Base-by-base conservation (phyloP, 2,329 filamentous ascomycete genomes). In the Metarhizium anisopliae region DNA sequence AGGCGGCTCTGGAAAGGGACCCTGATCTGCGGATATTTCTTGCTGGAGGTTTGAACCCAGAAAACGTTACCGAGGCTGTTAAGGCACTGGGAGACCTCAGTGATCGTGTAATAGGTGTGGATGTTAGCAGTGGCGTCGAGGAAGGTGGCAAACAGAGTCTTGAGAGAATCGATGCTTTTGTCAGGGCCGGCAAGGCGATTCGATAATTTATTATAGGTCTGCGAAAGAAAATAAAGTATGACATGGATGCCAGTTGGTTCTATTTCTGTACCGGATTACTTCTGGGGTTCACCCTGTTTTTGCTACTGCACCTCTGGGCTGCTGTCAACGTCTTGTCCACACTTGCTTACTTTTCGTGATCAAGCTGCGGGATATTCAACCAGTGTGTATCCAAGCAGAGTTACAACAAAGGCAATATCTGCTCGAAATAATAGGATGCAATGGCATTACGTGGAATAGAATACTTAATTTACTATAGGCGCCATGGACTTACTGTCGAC, bases 121-220 rank as follows among this genome's bases (percentile, higher is more conserved):
- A 99, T 74, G 90, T 96, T 20, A 96, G 91, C 70, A 96, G 90
- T 66, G 95, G 95, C 0, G 91, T 99, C 2, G 94, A 97, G 72
- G 85, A 84, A 40, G 81, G 87, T 62, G 93, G 91, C 2, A 77
- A 83, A 67, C 94, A 99, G 72, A 88, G 86, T 70, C 64, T 93
- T 56, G 81, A 83, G 18, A 95, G 87, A 74, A 97, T 99, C 62
- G 76, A 77, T 60, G 82, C 80, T 4, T 99, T 99, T 71, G 77
- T 97, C 45, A 80, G 82, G 67, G 83, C 84, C 40, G 89, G 85
- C 0, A 94, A 94, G 70, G 70, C 72, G 36, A 74, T 82, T 56
- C 72, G 76, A 66, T 80, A 76, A 62, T 59, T 29, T 52, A n/a
- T 29, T 52, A n/a, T 30, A 53, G 51, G n/a, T 29, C 16, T 16